Percentiles rank a stretch among this genome's conserved stretches.
Evolutionary conservation across 2,329 filamentous ascomycete species (phyloP).

Genomic region (Curvularia sp.): DNA sequence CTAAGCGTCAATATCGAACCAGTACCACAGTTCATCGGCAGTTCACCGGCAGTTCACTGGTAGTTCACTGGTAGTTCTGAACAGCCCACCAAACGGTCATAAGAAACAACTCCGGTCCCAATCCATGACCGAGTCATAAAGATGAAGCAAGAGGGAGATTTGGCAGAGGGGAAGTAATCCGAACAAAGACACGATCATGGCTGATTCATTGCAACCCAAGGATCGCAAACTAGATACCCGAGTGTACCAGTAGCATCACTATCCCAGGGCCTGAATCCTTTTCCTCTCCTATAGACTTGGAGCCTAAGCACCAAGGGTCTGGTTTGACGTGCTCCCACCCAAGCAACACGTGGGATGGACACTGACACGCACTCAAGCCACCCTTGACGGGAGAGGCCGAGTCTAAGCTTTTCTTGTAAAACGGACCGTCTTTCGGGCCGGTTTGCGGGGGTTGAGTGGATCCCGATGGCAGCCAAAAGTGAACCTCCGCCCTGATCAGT

Average conservation of each 20-base stretch:
- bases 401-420: conserved; percentile 7
- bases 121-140: not conserved
- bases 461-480: conserved; percentile 4
- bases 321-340: not conserved
- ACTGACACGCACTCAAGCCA: conserved; percentile 1
- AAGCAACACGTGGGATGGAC: conserved; percentile 3
- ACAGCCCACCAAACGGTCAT: not conserved
- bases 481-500: not conserved
- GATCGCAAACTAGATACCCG: not conserved
- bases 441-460: not conserved
- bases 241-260: not conserved
- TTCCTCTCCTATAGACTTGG: not conserved
- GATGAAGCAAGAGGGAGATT: not conserved
- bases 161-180: not conserved
- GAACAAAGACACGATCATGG: not conserved
- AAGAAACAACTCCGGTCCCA: not conserved
- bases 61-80: not conserved
- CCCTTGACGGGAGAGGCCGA: conserved; percentile 5
- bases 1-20: not conserved
- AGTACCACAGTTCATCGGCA: not conserved
- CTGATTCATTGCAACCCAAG: not conserved
- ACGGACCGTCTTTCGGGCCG: conserved; percentile 6
- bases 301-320: not conserved
- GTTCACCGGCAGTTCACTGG: not conserved
- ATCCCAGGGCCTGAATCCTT: not conserved